Conservation (phyloP, 305 asterid genomes). For the Fraxinus xanthoxyloides region DNA sequence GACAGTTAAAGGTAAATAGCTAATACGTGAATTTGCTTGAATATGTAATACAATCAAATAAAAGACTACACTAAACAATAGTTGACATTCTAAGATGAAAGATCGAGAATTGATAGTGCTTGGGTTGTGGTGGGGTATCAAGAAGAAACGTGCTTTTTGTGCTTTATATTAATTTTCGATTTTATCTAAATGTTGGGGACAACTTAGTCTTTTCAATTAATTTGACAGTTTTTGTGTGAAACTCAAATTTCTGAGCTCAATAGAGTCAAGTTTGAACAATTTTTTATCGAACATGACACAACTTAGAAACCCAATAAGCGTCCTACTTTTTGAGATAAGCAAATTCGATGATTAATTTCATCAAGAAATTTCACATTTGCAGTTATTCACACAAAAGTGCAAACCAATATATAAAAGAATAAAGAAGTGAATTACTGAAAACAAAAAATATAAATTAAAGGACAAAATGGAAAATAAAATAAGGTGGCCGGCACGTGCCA, state of each 20-base stretch:
- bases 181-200: not conserved
- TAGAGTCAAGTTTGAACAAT: not conserved
- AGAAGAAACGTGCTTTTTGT: not conserved
- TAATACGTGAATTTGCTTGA: not conserved
- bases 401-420: not conserved
- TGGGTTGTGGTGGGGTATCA: not conserved
- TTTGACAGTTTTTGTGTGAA: not conserved
- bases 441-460: not conserved
- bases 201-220: not conserved
- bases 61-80: not conserved
- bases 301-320: not conserved
- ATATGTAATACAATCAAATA: not conserved
- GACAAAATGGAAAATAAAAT: not conserved
- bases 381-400: not conserved
- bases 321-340: not conserved
- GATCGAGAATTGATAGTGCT: not conserved
- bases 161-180: not conserved
- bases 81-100: not conserved
- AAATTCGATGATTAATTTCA: not conserved
- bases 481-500: conserved; percentile 46
- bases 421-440: not conserved
- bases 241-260: not conserved
- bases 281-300: not conserved
- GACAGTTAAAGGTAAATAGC: not conserved
- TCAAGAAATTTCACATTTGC: not conserved